Percentiles rank a stretch among this genome's conserved stretches.
phyloP scores from a whole-genome alignment of 2,329 filamentous ascomycete genomes.

The Fusarium sp. region DNA sequence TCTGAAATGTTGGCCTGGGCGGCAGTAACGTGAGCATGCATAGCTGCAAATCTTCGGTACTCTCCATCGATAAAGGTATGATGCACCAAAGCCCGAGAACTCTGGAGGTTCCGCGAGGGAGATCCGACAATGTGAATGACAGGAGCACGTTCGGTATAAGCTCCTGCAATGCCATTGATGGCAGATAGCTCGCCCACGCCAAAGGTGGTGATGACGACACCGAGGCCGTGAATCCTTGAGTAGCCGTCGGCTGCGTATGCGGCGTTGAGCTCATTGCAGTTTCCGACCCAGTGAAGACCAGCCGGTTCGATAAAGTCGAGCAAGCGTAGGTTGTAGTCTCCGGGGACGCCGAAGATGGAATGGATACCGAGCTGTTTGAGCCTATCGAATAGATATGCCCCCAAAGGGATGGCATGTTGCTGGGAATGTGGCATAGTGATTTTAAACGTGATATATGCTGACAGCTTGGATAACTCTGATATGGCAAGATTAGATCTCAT shows the following conservation, averaged over 20 bases:
- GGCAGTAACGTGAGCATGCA: conserved; percentile 66
- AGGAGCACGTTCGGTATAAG: conserved; percentile 69
- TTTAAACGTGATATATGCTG: too few relatives aligned
- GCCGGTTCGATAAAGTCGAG: conserved; percentile 57
- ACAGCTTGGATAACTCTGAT: too few relatives aligned
- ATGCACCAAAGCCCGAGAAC: conserved; percentile 62
- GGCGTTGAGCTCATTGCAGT: conserved; percentile 72
- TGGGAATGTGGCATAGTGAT: too few relatives aligned
- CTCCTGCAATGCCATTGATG: conserved; percentile 72
- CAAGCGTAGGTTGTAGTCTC: conserved; percentile 58
- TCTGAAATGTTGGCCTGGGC: conserved; percentile 63
- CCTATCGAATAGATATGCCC: conserved; percentile 65
- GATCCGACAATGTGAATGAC: conserved; percentile 73
- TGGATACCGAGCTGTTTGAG: conserved; percentile 72
- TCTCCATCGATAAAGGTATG: conserved; percentile 71
- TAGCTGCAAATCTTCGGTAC: conserved; percentile 65
- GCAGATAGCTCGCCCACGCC: conserved; percentile 73
- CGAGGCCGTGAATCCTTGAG: conserved; percentile 66
- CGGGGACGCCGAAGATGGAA: conserved; percentile 68
- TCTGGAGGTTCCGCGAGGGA: conserved; percentile 61
- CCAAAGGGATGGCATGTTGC: too few relatives aligned
- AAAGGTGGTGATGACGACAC: conserved; percentile 70
- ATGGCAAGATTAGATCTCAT: too few relatives aligned
- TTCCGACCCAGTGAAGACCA: conserved; percentile 64
- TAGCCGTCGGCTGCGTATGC: conserved; percentile 73